Percentiles rank a stretch among this genome's conserved stretches.
Evolutionary conservation across 2,329 filamentous ascomycete genomes (phyloP).

Genomic region (Echinosphaeria canescens): DNA sequence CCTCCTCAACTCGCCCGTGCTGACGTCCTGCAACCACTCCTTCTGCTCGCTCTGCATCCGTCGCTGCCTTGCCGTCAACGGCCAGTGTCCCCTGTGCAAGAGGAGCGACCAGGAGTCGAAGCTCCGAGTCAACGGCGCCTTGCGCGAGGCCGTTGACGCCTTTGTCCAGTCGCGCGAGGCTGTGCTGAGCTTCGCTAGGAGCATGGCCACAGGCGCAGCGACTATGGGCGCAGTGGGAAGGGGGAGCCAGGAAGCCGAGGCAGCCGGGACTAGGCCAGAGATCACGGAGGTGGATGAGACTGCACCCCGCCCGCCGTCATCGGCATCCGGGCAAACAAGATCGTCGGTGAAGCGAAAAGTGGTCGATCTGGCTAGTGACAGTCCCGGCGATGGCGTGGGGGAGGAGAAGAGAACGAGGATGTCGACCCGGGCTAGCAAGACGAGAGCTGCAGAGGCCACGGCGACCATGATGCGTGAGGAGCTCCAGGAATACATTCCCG

Average conservation of each 20-base stretch:
- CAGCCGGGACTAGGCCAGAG: too few relatives aligned
- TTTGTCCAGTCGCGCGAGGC: slow-evolving; percentile 45
- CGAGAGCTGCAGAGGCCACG: slow-evolving; percentile 14
- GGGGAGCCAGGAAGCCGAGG: neutral
- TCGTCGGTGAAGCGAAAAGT: neutral
- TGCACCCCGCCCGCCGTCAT: too few relatives aligned
- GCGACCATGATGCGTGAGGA: slow-evolving; percentile 13
- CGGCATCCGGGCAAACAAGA: too few relatives aligned
- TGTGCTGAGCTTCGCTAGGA: slow-evolving; percentile 41
- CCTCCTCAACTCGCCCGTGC: slow-evolving; percentile 85
- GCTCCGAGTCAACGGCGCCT: slow-evolving; percentile 61
- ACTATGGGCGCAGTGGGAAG: neutral
- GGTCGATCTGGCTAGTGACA: too few relatives aligned
- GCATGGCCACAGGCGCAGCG: slow-evolving; percentile 3
- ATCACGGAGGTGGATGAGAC: too few relatives aligned
- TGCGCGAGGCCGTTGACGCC: slow-evolving; percentile 66
- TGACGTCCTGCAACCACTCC: slow-evolving; percentile 85
- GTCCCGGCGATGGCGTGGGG: too few relatives aligned
- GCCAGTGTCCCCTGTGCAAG: slow-evolving; percentile 75
- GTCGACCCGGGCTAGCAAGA: slow-evolving; percentile 24
- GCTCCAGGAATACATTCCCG: too few relatives aligned
- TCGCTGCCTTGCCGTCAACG: slow-evolving; percentile 59
- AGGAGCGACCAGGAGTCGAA: slow-evolving; percentile 63
- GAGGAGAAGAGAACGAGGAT: slow-evolving; percentile 29
- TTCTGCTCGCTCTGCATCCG: slow-evolving; percentile 96